Percentiles rank a stretch among this genome's conserved stretches.
These are phyloP conservation scores for Fragosphaeria purpurea DNA, from an alignment of 2,329 filamentous ascomycete species.

Conservation along the genomic window DNA sequence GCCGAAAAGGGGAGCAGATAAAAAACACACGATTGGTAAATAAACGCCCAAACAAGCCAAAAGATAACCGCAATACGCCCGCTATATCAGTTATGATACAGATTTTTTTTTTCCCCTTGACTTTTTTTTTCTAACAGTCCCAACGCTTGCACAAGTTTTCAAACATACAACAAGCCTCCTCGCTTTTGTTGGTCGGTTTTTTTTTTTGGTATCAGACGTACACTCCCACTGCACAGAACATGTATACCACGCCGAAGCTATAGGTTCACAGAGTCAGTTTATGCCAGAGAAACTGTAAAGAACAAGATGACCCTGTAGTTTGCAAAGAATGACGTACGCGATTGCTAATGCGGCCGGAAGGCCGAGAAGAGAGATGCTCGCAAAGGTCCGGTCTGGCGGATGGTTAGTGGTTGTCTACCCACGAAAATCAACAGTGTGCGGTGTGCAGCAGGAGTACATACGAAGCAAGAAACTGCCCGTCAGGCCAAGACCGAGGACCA, in stretches of 20 bases:
- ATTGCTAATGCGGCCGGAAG: constrained; percentile 80
- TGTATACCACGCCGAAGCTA: constrained; percentile 90
- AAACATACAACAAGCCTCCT: not conserved
- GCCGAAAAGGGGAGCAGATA: not conserved
- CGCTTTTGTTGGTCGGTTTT: not conserved
- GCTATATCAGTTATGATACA: constrained; percentile 29
- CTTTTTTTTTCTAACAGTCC: not conserved
- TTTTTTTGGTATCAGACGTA: constrained; percentile 60
- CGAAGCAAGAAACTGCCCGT: constrained; percentile 78
- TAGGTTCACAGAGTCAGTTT: not conserved
- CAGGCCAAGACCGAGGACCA: constrained; percentile 61
- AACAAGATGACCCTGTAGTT: not conserved
- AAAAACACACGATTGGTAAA: not conserved
- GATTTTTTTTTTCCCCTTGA: constrained; percentile 8
- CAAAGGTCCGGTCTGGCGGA: constrained; percentile 65
- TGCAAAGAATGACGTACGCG: constrained; percentile 53
- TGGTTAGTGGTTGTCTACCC: constrained; percentile 12
- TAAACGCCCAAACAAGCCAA: not conserved
- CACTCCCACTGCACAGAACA: constrained; percentile 97
- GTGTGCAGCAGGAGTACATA: constrained; percentile 32
- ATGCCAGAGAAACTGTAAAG: not conserved
- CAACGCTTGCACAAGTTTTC: too few relatives aligned
- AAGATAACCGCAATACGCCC: constrained; percentile 2
- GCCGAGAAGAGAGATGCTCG: constrained; percentile 68
- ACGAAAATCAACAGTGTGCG: not conserved